Evolutionary conservation across 2,329 filamentous ascomycete genomes (phyloP).

Genomic region (Tolypocladium ophioglossoides): DNA sequence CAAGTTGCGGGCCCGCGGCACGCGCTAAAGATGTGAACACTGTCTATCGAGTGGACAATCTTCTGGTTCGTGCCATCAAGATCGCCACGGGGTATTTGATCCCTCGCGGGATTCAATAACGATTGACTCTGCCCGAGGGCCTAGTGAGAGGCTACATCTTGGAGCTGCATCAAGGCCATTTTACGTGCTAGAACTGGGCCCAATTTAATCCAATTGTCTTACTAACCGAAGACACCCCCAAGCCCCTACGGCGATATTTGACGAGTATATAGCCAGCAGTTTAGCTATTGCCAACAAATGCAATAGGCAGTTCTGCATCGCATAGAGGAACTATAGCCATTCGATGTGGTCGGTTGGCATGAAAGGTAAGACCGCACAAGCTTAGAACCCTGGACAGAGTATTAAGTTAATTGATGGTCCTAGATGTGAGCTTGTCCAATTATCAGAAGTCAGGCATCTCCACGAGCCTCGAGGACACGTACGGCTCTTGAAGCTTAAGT

Average conservation of each 20-base stretch:
- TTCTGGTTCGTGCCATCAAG: conserved; percentile 66
- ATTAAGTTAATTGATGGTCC: not conserved
- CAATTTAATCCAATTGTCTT: conserved; percentile 64
- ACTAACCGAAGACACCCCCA: conserved; percentile 70
- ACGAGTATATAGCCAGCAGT: conserved; percentile 28
- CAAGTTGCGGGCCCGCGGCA: too few species aligned
- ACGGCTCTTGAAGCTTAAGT: conserved; percentile 14
- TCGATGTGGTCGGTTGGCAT: conserved; percentile 74
- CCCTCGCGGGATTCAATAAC: conserved; percentile 63
- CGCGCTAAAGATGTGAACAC: too few species aligned
- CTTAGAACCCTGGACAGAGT: too few species aligned
- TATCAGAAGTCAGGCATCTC: not conserved
- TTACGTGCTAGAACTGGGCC: conserved; percentile 60
- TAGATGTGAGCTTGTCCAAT: not conserved
- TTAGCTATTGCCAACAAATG: conserved; percentile 50
- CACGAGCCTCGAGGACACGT: not conserved
- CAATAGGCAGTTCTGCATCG: conserved; percentile 52
- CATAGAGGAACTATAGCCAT: conserved; percentile 58
- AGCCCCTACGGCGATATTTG: conserved; percentile 57
- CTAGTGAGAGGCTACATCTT: conserved; percentile 63
- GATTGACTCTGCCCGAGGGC: conserved; percentile 52
- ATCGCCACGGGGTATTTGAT: conserved; percentile 72
- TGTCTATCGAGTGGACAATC: too few species aligned
- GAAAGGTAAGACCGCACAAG: conserved; percentile 43
- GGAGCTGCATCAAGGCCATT: conserved; percentile 65